phyloP scores from a whole-genome alignment of 2,329 filamentous ascomycete species.

The Coleophoma eucalyptorum region DNA sequence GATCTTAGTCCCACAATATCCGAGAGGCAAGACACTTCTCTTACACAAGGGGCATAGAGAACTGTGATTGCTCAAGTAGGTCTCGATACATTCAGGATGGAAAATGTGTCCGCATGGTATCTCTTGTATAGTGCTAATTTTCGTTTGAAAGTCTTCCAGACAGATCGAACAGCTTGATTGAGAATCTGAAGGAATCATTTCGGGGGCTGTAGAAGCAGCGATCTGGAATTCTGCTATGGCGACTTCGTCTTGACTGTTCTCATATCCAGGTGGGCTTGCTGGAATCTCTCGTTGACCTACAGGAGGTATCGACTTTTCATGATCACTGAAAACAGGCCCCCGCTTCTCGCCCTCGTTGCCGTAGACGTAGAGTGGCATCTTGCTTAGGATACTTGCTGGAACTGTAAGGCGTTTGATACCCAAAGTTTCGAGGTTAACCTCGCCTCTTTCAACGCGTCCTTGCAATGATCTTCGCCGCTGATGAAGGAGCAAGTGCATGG shows the following conservation, averaged over 20 bases:
- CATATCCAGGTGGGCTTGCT: background rate
- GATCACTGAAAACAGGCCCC: constrained; percentile 29
- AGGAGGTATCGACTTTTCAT: background rate
- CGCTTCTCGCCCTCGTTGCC: constrained; percentile 45
- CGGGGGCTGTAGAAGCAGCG: constrained; percentile 6
- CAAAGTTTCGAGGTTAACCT: constrained; percentile 81
- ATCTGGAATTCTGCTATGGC: constrained; percentile 7
- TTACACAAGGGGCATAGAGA: constrained; percentile 93
- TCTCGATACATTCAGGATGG: constrained; percentile 87
- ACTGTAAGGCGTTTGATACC: constrained; percentile 82
- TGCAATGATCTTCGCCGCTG: constrained; percentile 64
- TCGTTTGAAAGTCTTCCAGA: constrained; percentile 71
- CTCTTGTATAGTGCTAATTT: constrained; percentile 72
- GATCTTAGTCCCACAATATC: constrained; percentile 62
- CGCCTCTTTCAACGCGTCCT: constrained; percentile 68
- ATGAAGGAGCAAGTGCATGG: constrained; percentile 76
- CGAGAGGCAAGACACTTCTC: constrained; percentile 67
- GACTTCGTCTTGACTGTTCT: constrained; percentile 1
- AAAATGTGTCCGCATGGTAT: constrained; percentile 90
- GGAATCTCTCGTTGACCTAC: background rate
- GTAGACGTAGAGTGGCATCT: constrained; percentile 78
- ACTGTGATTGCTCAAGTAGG: constrained; percentile 73
- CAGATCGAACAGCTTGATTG: constrained; percentile 92
- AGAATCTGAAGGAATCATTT: constrained; percentile 43
- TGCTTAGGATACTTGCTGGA: constrained; percentile 64